Percentiles rank a stretch among this genome's conserved stretches.
These are phyloP conservation scores for Dioscorea cayenensis DNA, from an alignment of 116 monocot species.

Conservation along the genomic window DNA sequence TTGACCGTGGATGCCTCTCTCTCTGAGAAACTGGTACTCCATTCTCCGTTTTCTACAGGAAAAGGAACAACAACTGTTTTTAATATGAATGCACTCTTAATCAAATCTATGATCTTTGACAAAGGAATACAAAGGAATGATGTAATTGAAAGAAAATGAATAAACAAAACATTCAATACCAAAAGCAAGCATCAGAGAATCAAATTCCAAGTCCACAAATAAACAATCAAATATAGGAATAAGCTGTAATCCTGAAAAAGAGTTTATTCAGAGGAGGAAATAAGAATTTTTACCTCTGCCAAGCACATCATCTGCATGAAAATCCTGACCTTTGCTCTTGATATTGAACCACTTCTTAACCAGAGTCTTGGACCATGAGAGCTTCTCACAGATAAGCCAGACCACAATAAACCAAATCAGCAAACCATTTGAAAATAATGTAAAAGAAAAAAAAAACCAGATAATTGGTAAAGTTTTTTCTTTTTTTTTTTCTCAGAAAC, in stretches of 20 bases:
- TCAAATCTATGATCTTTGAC: background rate
- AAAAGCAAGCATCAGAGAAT: background rate
- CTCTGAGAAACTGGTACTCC: conserved; percentile 78
- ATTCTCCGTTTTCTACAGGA: conserved; percentile 43
- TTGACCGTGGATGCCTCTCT: conserved; percentile 68
- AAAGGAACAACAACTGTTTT: conserved; percentile 13
- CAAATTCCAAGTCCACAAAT: background rate
- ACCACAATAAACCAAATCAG: conserved; percentile 7
- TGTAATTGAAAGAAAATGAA: background rate
- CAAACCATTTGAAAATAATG: conserved; percentile 6
- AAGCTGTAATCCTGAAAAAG: background rate
- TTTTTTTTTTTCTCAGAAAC: conserved; percentile 12
- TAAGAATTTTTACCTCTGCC: conserved; percentile 8
- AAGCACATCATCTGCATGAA: conserved; percentile 24
- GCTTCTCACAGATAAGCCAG: conserved; percentile 18
- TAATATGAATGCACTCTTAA: background rate
- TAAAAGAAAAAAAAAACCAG: background rate
- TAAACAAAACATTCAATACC: background rate
- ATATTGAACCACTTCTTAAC: conserved; percentile 58
- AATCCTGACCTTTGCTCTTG: conserved; percentile 41
- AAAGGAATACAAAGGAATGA: background rate
- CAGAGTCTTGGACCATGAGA: conserved; percentile 54
- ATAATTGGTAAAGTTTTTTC: background rate
- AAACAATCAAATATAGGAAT: background rate
- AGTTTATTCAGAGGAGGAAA: background rate